phyloP scores from a whole-genome alignment of 2,329 filamentous ascomycete species.

The Talaromyces verruculosus region DNA sequence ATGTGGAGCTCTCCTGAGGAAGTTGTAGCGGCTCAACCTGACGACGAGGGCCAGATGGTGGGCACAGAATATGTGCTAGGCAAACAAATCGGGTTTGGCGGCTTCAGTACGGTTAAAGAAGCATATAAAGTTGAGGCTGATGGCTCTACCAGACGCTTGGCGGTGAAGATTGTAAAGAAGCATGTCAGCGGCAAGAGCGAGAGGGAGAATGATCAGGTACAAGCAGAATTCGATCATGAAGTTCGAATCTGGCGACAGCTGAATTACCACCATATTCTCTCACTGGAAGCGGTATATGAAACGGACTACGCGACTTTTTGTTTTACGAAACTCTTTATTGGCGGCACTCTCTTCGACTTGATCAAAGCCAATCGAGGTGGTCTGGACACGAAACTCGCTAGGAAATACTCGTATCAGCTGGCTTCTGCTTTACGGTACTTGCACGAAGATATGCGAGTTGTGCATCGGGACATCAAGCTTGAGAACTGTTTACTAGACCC shows the following conservation, averaged over 20 bases:
- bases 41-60: slow-evolving; percentile 67
- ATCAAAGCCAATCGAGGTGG: slow-evolving; percentile 58
- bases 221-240: slow-evolving; percentile 68
- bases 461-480: slow-evolving; percentile 68
- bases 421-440: slow-evolving; percentile 65
- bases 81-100: slow-evolving; percentile 64
- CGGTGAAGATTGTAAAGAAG: slow-evolving; percentile 68
- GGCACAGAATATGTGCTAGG: slow-evolving; percentile 67
- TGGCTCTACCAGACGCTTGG: slow-evolving; percentile 53
- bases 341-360: slow-evolving; percentile 64
- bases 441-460: slow-evolving; percentile 65
- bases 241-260: slow-evolving; percentile 67
- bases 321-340: slow-evolving; percentile 63
- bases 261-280: slow-evolving; percentile 61
- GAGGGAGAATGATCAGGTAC: slow-evolving; percentile 62
- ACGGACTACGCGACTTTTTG: slow-evolving; percentile 69
- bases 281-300: slow-evolving; percentile 64
- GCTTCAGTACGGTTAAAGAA: slow-evolving; percentile 67
- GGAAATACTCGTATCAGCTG: slow-evolving; percentile 62
- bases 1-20: slow-evolving; percentile 48
- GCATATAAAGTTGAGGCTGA: slow-evolving; percentile 61
- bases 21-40: slow-evolving; percentile 49
- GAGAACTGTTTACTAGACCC: slow-evolving; percentile 67
- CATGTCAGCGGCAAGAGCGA: slow-evolving; percentile 56
- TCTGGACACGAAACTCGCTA: slow-evolving; percentile 53